These are phyloP conservation scores for Heterobasidion irregulare DNA, from an alignment of 1,284 basidiomycete genomes.

Conservation along the genomic window DNA sequence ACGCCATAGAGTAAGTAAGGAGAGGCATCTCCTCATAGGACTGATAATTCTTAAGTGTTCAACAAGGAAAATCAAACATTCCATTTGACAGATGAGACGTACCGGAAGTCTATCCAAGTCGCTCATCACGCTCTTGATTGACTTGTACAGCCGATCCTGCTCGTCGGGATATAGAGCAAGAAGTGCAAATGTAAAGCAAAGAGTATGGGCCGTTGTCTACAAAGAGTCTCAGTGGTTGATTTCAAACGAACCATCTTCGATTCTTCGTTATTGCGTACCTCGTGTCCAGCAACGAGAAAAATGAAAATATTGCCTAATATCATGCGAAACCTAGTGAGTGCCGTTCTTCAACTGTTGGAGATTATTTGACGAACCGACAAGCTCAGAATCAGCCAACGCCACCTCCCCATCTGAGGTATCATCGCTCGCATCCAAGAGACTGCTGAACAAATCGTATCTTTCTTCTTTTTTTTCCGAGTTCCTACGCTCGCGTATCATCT, in stretches of 20 bases:
- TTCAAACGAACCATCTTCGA: not conserved
- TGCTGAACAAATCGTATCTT: conserved; percentile 47
- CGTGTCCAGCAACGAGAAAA: conserved; percentile 53
- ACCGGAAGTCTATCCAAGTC: conserved; percentile 33
- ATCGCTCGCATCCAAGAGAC: conserved; percentile 41
- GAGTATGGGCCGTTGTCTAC: conserved; percentile 43
- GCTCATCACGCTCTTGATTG: conserved; percentile 35
- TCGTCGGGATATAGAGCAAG: conserved; percentile 48
- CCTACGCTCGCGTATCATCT: conserved; percentile 44
- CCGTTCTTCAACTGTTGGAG: not conserved
- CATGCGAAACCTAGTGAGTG: not conserved
- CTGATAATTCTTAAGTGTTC: conserved; percentile 16
- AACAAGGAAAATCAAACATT: not conserved
- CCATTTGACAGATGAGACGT: conserved; percentile 7
- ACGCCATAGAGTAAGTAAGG: conserved; percentile 39
- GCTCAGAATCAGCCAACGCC: conserved; percentile 36
- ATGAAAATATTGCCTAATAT: conserved; percentile 46
- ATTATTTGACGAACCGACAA: conserved; percentile 31
- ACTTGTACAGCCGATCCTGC: conserved; percentile 50
- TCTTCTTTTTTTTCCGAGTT: conserved; percentile 28
- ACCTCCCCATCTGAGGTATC: conserved; percentile 22
- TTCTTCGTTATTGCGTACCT: conserved; percentile 24
- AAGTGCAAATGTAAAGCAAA: conserved; percentile 47
- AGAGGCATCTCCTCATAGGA: conserved; percentile 43
- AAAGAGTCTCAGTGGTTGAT: conserved; percentile 20